phyloP scores from a whole-genome alignment of 352 stramenopile genomes.

The Globisporangium recalcitrans region DNA sequence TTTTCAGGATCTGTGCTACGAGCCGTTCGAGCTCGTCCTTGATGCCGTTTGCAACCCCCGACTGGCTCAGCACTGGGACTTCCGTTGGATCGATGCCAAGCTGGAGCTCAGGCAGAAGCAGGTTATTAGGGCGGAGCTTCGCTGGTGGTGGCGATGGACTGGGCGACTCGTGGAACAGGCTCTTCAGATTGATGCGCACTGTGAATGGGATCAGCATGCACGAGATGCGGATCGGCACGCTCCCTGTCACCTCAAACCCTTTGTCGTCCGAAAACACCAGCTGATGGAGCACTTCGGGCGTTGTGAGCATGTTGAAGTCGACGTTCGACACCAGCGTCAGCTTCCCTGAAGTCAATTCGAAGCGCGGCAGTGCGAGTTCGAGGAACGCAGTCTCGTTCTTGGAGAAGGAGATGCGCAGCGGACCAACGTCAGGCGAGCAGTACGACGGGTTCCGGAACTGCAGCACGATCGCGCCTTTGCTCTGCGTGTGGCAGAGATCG shows the following conservation, averaged over 20 bases:
- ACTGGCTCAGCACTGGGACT: slow-evolving; percentile 1
- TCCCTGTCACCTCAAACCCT: slow-evolving; percentile 41
- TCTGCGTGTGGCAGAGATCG: slow-evolving; percentile 59
- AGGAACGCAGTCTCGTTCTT: slow-evolving; percentile 56
- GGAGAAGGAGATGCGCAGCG: slow-evolving; percentile 44
- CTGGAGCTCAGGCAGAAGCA: neutral
- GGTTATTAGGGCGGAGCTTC: neutral
- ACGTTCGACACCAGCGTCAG: slow-evolving; percentile 47
- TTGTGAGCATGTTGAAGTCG: slow-evolving; percentile 40
- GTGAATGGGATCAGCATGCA: slow-evolving; percentile 76
- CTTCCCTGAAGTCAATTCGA: slow-evolving; percentile 44
- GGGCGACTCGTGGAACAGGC: slow-evolving; percentile 22
- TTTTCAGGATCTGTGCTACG: slow-evolving; percentile 61
- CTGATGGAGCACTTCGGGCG: slow-evolving; percentile 38
- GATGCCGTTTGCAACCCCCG: slow-evolving; percentile 27
- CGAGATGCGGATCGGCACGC: slow-evolving; percentile 48
- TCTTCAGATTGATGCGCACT: slow-evolving; percentile 51
- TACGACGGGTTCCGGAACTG: slow-evolving; percentile 76
- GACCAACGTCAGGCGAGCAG: slow-evolving; percentile 54
- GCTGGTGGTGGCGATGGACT: neutral
- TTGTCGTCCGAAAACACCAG: slow-evolving; percentile 41
- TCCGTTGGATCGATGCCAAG: neutral
- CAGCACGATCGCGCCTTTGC: slow-evolving; percentile 44
- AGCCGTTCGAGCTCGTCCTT: slow-evolving; percentile 52
- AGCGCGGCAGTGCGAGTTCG: slow-evolving; percentile 38